Conservation (phyloP, 2,329 filamentous ascomycete genomes). For the Beauveria varroae region DNA sequence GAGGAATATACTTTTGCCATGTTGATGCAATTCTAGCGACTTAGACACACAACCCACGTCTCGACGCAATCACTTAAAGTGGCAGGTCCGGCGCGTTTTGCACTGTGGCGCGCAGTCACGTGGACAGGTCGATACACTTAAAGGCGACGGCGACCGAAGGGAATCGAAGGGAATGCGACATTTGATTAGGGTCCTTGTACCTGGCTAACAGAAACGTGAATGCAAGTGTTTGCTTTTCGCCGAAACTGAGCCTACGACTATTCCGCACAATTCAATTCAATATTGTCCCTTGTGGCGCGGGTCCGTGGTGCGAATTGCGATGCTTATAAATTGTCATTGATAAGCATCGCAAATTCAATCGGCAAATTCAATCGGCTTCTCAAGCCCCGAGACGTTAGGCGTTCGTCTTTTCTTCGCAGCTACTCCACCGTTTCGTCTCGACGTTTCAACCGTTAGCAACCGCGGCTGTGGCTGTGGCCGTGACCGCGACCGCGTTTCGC, state of each 20-base stretch:
- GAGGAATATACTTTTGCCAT: neutral
- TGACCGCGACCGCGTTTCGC: neutral
- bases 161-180: conserved; percentile 4
- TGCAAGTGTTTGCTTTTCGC: neutral
- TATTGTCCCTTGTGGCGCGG: neutral
- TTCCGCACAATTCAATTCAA: neutral
- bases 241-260: neutral
- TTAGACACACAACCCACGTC: neutral
- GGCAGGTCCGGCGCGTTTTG: conserved; percentile 1
- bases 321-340: neutral
- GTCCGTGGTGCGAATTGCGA: no score
- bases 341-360: neutral
- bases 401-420: neutral
- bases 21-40: neutral
- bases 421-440: neutral
- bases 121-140: conserved; percentile 13
- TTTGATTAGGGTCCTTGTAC: neutral
- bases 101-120: conserved; percentile 17
- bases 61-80: conserved; percentile 11
- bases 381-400: neutral
- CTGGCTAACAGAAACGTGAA: neutral
- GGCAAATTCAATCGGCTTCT: neutral
- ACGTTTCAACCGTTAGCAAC: neutral
- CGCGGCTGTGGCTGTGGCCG: neutral
- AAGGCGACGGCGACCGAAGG: conserved; percentile 10